A percentile compares a stretch with the other conserved stretches of the same genome.
Conservation (phyloP, 495 filamentous ascomycete species). For the Sphaerosporella brunnea region DNA sequence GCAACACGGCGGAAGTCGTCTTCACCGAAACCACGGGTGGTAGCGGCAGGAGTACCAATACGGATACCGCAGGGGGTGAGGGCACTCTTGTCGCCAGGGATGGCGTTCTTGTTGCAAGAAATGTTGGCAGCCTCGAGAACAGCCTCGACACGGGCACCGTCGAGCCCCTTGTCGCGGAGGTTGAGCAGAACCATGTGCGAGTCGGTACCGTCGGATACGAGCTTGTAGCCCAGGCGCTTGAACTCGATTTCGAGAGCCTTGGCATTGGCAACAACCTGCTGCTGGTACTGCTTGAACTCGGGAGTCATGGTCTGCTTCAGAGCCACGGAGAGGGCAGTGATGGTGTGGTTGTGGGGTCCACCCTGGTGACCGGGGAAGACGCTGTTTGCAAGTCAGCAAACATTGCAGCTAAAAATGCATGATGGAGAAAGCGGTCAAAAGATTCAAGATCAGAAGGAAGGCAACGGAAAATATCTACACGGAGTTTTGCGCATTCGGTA, state of each 20-base stretch:
- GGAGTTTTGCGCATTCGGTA: conserved; percentile 10
- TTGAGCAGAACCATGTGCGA: conserved; percentile 97
- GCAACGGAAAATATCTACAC: conserved; percentile 11
- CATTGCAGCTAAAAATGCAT: background rate
- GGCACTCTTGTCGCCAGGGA: conserved; percentile 94
- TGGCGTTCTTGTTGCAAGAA: conserved; percentile 97
- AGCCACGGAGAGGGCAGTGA: conserved; percentile 91
- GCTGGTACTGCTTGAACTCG: conserved; percentile 92
- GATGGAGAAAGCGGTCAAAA: conserved; percentile 1
- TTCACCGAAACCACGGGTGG: conserved; percentile 79
- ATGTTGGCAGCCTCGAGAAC: conserved; percentile 96
- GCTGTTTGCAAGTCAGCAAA: conserved; percentile 10
- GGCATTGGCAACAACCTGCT: conserved; percentile 81
- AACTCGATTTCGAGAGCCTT: conserved; percentile 70
- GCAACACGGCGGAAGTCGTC: conserved; percentile 86
- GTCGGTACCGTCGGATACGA: conserved; percentile 93
- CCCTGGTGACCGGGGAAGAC: conserved; percentile 99
- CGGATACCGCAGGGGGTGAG: conserved; percentile 88
- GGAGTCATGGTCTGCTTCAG: conserved; percentile 84
- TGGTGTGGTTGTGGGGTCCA: conserved; percentile 99
- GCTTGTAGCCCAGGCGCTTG: conserved; percentile 69
- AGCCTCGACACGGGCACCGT: conserved; percentile 91
- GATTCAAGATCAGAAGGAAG: conserved; percentile 8
- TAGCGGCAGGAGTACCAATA: conserved; percentile 95
- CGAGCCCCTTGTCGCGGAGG: conserved; percentile 58